These are phyloP conservation scores for Colletotrichum euphorbiae DNA, from an alignment of 2,329 filamentous ascomycete species.

Conservation along the genomic window DNA sequence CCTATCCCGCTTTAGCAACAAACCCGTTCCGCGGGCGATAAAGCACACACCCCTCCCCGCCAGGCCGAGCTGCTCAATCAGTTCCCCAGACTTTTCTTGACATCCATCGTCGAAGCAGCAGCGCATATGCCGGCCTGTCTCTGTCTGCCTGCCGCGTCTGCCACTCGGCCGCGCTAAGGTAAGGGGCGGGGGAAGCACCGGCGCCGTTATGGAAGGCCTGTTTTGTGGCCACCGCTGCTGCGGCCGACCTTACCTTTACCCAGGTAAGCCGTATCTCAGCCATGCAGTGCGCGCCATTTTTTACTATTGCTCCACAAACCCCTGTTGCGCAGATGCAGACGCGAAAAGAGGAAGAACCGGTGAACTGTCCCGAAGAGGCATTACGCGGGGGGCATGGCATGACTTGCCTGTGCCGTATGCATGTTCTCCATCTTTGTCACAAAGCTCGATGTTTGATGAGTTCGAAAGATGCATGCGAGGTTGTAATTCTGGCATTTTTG, in stretches of 20 bases:
- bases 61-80: not conserved
- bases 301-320: too few relatives aligned
- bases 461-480: constrained; percentile 5
- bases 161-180: constrained; percentile 4
- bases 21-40: not conserved
- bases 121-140: not conserved
- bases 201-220: not conserved
- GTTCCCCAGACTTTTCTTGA: constrained; percentile 14
- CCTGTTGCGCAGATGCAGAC: too few relatives aligned
- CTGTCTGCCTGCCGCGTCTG: not conserved
- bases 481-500: constrained; percentile 12
- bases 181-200: not conserved
- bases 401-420: constrained; percentile 11
- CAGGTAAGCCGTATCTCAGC: not conserved
- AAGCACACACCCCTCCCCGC: not conserved
- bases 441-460: constrained; percentile 1
- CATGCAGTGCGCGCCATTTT: too few relatives aligned
- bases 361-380: too few relatives aligned
- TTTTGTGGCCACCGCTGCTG: not conserved
- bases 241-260: not conserved
- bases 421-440: constrained; percentile 9
- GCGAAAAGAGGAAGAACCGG: too few relatives aligned
- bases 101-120: constrained; percentile 6
- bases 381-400: not conserved
- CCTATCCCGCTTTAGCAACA: constrained; percentile 22